Conservation (phyloP, 2,329 filamentous ascomycete genomes). For the Diaporthe nobilis region DNA sequence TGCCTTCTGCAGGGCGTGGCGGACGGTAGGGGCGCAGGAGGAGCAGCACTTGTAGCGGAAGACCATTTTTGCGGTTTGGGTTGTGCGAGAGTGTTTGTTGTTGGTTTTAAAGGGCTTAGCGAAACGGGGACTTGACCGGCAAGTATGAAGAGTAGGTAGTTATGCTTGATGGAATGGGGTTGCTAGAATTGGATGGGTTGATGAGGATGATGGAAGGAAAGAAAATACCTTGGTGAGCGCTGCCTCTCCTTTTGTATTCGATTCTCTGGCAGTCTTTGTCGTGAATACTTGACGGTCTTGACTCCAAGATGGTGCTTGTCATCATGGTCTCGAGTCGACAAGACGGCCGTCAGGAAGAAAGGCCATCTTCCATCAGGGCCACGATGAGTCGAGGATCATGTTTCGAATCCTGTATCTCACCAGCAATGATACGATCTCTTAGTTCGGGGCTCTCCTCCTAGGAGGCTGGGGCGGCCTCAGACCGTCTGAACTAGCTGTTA, state of each 20-base stretch:
- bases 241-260: background rate
- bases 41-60: slow-evolving; percentile 24
- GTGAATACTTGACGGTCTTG: too few relatives aligned
- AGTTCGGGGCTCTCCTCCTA: too few relatives aligned
- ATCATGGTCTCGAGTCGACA: background rate
- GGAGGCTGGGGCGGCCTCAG: rapidly evolving
- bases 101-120: background rate
- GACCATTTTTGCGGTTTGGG: slow-evolving; percentile 5
- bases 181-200: background rate
- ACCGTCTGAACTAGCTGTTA: too few relatives aligned
- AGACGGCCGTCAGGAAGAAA: background rate
- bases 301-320: too few relatives aligned
- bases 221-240: background rate
- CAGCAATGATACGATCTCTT: too few relatives aligned
- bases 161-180: background rate
- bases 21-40: background rate
- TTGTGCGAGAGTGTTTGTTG: background rate
- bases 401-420: background rate
- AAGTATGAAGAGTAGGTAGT: background rate
- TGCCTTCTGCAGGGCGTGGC: background rate
- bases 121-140: background rate
- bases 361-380: background rate
- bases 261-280: rapidly evolving
- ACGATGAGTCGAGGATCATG: background rate
- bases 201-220: background rate